A percentile compares a stretch with the other conserved stretches of the same genome.
These are phyloP conservation scores for Aegilops tauschii DNA, from an alignment of 176 grass and related monocot species.

Conservation along the genomic window DNA sequence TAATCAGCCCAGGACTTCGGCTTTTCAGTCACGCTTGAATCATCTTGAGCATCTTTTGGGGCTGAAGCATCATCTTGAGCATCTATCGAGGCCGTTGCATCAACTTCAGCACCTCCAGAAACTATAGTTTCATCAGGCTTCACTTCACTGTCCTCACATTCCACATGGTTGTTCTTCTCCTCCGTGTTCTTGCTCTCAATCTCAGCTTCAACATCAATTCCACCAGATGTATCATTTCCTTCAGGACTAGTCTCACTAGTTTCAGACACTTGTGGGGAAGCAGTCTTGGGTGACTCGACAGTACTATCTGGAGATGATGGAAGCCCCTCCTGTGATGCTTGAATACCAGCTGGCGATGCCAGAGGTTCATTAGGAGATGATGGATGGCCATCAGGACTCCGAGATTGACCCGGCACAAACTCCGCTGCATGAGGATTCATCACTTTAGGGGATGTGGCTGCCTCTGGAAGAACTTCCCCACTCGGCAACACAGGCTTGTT, in stretches of 20 bases:
- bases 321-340: conserved; percentile 42
- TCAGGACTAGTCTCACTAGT: conserved; percentile 46
- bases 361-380: conserved; percentile 51
- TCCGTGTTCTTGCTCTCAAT: conserved; percentile 30
- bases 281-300: conserved; percentile 45
- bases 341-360: conserved; percentile 42
- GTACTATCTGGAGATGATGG: conserved; percentile 57
- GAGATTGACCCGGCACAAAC: conserved; percentile 79
- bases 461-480: conserved; percentile 60
- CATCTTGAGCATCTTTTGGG: conserved; percentile 34
- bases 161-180: conserved; percentile 19
- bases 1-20: conserved; percentile 74
- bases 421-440: conserved; percentile 94
- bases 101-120: conserved; percentile 39
- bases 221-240: conserved; percentile 45
- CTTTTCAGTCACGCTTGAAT: conserved; percentile 37
- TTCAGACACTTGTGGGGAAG: conserved; percentile 55
- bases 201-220: conserved; percentile 25
- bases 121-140: conserved; percentile 27
- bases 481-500: conserved; percentile 69
- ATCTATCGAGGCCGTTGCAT: neutral
- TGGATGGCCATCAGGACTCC: conserved; percentile 54
- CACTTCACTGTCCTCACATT: conserved; percentile 39
- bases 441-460: conserved; percentile 53
- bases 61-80: neutral